Conservation (phyloP, 208 protist species). For the Crithidia bombi region DNA sequence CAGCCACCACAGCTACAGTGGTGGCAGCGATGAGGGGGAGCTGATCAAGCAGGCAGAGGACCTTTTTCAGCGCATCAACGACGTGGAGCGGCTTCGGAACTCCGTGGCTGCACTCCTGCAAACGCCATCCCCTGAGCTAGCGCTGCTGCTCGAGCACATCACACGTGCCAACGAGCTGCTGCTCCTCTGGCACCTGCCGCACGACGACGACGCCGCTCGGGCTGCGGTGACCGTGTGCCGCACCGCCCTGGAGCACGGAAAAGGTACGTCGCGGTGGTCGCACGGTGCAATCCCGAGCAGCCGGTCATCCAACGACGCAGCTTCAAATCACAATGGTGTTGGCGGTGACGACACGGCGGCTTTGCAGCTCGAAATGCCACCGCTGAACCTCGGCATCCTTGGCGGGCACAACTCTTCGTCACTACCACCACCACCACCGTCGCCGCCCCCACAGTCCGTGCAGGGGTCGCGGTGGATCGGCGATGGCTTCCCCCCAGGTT, state of each 20-base stretch:
- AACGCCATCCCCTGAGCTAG: slow-evolving; percentile 34
- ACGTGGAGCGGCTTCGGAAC: slow-evolving; percentile 36
- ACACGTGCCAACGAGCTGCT: slow-evolving; percentile 75
- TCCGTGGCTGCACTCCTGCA: slow-evolving; percentile 36
- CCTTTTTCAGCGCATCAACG: slow-evolving; percentile 55
- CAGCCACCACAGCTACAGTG: not conserved
- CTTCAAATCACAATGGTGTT: not conserved
- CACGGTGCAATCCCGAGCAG: not conserved
- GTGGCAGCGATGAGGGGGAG: slow-evolving; percentile 20
- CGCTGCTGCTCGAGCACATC: slow-evolving; percentile 59
- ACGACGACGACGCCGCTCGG: slow-evolving; percentile 34
- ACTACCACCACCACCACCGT: not conserved
- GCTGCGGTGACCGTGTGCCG: slow-evolving; percentile 26
- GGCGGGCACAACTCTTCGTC: not conserved
- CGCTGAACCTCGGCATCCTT: not conserved
- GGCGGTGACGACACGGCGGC: not conserved
- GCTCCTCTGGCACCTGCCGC: slow-evolving; percentile 41
- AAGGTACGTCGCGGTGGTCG: not conserved
- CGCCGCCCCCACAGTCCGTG: not conserved
- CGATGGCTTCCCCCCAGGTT: slow-evolving; percentile 22
- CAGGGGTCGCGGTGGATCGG: slow-evolving; percentile 35
- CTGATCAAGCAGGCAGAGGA: slow-evolving; percentile 48
- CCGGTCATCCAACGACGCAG: not conserved
- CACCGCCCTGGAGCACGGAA: slow-evolving; percentile 17
- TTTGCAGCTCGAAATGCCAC: not conserved